Evolutionary conservation across 768 basidiomycete genomes (phyloP).

Genomic region (Pleurotus citrinopileatus): DNA sequence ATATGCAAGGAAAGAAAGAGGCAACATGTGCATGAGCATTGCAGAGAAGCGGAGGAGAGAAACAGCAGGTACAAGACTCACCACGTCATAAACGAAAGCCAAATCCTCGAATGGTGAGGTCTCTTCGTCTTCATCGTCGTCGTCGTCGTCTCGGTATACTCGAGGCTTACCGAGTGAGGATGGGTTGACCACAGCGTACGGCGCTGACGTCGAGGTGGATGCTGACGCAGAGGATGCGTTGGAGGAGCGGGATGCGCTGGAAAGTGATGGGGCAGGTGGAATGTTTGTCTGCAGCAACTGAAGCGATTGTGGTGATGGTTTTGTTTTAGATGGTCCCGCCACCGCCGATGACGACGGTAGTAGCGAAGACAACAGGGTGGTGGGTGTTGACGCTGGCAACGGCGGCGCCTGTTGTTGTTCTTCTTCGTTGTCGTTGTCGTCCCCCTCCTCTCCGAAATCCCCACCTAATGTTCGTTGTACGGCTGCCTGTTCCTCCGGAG

Average conservation of each 20-base stretch:
- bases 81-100: conserved; percentile 16
- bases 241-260: conserved; percentile 28
- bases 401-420: not conserved
- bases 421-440: conserved; percentile 21
- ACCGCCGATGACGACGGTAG: not conserved
- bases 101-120: conserved; percentile 24
- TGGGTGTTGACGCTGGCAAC: conserved; percentile 14
- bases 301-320: not conserved
- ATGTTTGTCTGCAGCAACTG: conserved; percentile 10
- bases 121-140: conserved; percentile 28
- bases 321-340: not conserved
- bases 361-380: not conserved
- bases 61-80: conserved; percentile 17
- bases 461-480: conserved; percentile 36
- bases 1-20: not conserved
- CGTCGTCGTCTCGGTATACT: conserved; percentile 23
- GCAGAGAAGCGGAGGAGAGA: conserved; percentile 21
- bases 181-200: conserved; percentile 43
- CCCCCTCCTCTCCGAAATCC: conserved; percentile 30
- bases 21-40: not conserved
- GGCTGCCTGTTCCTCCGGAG: conserved; percentile 30
- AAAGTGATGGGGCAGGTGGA: conserved; percentile 25
- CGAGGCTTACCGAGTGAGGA: conserved; percentile 32
- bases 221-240: conserved; percentile 25
- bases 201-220: conserved; percentile 18